Base-by-base conservation (phyloP, 2,329 filamentous ascomycete genomes). In the Microcyclosporella mali region DNA sequence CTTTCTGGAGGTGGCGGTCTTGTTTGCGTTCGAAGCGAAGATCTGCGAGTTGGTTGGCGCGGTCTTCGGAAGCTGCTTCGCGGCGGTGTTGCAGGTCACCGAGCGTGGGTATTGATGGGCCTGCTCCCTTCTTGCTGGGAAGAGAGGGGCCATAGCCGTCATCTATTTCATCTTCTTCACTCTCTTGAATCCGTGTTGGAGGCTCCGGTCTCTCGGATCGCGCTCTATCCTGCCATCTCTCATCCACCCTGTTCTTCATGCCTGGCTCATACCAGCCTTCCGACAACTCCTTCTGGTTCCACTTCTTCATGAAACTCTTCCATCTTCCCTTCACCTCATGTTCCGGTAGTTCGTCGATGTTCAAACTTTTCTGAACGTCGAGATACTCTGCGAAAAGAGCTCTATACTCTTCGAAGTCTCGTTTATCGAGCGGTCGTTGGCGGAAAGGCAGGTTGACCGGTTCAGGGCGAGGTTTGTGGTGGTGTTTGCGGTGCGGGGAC, bases 221-320 rank as follows among this genome's bases (percentile, higher is more conserved):
- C 56, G 43, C 39, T 27, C 41, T 43, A 15, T 41, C 35, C 31
- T 38, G 29, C 43, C 41, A 55, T 30, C 56, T 41, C 27, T 50
- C 56, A 48, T 71, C 66, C 14, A 74, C 75, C 43, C 68, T 73
- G 50, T 72, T 63, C 48, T 86, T 79, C 51, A 81, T 85, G 45
- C 77, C 77, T 6, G 88, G 85, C 59, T 94, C 87, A 66, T 97
- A 98, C 90, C 90, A 98, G 35, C 87, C 87, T 64, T 90, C 84
- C 3, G 85, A 84, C 50, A 97, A 72, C 67, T 90, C 86, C 60
- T 82, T 84, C 56, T 80, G 78, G 69, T 98, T 98, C 90, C 92
- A 98, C 72, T 88, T 90, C 3, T 77, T 74, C 10, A 90, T 64
- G 58, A 97, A 98, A 62, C 88, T 90, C 74, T 95, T 95, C 88